Percentiles rank a stretch among this genome's conserved stretches.
Conservation (phyloP, 2,329 filamentous ascomycete genomes). For the Amauroascus niger region DNA sequence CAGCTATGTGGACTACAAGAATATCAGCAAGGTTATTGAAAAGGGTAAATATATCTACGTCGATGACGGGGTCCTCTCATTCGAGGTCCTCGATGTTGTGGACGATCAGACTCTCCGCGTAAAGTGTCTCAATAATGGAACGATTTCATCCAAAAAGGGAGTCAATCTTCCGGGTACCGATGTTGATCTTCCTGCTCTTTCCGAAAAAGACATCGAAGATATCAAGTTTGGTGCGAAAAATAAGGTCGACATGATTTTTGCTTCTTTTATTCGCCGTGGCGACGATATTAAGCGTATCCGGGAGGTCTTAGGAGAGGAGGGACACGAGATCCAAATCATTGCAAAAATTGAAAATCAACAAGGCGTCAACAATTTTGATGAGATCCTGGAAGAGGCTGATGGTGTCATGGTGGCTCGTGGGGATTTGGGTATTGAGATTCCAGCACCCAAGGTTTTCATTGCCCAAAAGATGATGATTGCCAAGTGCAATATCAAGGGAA, state of each 20-base stretch:
- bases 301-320: slow-evolving; percentile 77
- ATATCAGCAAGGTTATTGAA: slow-evolving; percentile 97
- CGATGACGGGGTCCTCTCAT: slow-evolving; percentile 94
- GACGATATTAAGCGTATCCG: slow-evolving; percentile 92
- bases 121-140: slow-evolving; percentile 90
- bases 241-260: slow-evolving; percentile 97
- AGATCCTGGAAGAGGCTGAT: slow-evolving; percentile 91
- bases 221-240: slow-evolving; percentile 96
- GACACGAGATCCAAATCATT: slow-evolving; percentile 97
- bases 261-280: slow-evolving; percentile 91
- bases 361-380: slow-evolving; percentile 98
- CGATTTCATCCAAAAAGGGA: slow-evolving; percentile 97
- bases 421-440: slow-evolving; percentile 97
- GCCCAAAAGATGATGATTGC: slow-evolving; percentile 99
- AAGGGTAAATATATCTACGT: slow-evolving; percentile 92
- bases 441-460: slow-evolving; percentile 94
- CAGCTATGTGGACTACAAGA: slow-evolving; percentile 98
- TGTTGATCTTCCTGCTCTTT: slow-evolving; percentile 92
- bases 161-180: slow-evolving; percentile 99
- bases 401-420: slow-evolving; percentile 99
- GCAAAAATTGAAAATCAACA: slow-evolving; percentile 99
- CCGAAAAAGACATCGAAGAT: slow-evolving; percentile 95
- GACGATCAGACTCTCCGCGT: slow-evolving; percentile 83
- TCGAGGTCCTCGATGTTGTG: slow-evolving; percentile 78
- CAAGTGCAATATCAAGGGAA: slow-evolving; percentile 98